A percentile compares a stretch with the other conserved stretches of the same genome.
These are phyloP conservation scores for Ceratocystis cacaofunesta DNA, from an alignment of 2,329 filamentous ascomycete genomes.

Conservation along the genomic window DNA sequence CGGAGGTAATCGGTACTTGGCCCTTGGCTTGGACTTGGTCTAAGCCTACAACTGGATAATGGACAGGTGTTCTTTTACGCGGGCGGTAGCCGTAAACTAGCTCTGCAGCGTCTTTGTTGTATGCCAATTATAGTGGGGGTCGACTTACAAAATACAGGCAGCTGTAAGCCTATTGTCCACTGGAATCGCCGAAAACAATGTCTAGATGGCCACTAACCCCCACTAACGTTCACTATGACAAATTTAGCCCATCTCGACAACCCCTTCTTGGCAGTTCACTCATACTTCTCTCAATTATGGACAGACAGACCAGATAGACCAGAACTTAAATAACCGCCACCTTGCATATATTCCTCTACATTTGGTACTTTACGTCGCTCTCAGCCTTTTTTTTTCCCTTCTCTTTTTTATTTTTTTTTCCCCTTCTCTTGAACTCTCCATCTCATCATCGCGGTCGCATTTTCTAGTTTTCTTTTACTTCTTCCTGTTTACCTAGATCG, in stretches of 20 bases:
- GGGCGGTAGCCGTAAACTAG: background rate
- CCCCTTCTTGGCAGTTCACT: too few species aligned
- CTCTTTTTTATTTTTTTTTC: conserved; percentile 14
- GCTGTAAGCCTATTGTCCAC: background rate
- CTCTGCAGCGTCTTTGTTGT: background rate
- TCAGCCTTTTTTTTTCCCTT: conserved; percentile 18
- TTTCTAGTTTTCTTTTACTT: conserved; percentile 5
- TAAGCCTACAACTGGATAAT: background rate
- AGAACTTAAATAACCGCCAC: conserved; percentile 12
- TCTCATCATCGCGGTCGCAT: conserved; percentile 9
- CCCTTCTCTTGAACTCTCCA: conserved; percentile 8
- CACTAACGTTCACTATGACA: too few species aligned
- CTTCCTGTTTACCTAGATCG: conserved; percentile 6
- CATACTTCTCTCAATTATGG: background rate
- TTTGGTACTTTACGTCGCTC: background rate
- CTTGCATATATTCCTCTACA: conserved; percentile 15
- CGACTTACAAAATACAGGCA: background rate
- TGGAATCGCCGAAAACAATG: background rate
- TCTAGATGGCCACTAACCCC: background rate
- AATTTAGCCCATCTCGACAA: background rate
- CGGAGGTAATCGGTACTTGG: background rate
- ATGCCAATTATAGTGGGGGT: background rate
- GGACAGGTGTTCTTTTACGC: conserved; percentile 7
- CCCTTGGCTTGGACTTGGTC: background rate
- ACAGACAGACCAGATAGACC: conserved; percentile 1